Percentiles rank a stretch among this genome's conserved stretches.
These are phyloP conservation scores for Odontarrhena argentea DNA, from an alignment of 345 rosid species.

Conservation along the genomic window DNA sequence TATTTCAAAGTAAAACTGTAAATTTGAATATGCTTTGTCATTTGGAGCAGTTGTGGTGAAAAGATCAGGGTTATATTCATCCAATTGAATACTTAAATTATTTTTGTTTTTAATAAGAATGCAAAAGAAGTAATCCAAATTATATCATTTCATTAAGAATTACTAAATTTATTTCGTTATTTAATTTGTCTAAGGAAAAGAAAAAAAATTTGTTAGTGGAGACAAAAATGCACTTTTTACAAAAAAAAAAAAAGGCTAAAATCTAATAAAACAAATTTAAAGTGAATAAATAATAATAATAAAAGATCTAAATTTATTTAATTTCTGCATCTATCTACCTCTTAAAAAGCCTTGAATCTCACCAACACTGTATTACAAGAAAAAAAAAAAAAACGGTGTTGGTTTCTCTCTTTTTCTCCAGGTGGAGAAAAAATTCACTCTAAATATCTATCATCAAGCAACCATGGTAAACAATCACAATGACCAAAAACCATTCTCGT, in stretches of 20 bases:
- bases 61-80: no score
- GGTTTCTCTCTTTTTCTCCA: conserved; percentile 8
- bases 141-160: no score
- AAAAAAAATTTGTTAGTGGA: background rate
- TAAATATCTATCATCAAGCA: background rate
- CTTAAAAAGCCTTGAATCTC: conserved; percentile 23
- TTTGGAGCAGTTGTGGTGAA: no score
- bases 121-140: no score
- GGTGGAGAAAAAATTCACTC: background rate
- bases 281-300: background rate
- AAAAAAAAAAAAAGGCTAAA: background rate
- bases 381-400: background rate
- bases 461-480: conserved; percentile 32
- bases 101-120: no score
- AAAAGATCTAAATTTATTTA: background rate
- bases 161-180: no score
- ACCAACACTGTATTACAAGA: background rate
- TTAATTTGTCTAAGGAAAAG: no score
- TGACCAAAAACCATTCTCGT: conserved; percentile 20
- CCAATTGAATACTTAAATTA: no score
- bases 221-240: background rate
- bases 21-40: no score
- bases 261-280: background rate
- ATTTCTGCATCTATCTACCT: conserved; percentile 9
- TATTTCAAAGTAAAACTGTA: no score